Conservation (phyloP, 75 land plant species). For the Sequoiadendron giganteum region DNA sequence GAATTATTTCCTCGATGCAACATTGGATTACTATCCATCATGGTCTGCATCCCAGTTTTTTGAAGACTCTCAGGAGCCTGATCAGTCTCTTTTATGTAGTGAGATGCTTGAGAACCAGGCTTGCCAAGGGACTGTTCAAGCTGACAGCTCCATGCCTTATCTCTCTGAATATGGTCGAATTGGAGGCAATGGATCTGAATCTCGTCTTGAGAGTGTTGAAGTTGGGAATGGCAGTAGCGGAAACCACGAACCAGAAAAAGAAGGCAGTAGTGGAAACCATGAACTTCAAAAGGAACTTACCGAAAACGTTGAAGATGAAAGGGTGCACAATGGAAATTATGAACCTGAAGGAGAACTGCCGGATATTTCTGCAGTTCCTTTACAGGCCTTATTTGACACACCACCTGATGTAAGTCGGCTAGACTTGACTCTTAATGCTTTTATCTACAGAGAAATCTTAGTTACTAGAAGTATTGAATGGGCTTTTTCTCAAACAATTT, state of each 20-base stretch:
- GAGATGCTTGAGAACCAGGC: conserved; percentile 31
- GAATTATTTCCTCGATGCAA: conserved; percentile 2
- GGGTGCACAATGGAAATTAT: neutral
- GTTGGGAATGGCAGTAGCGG: neutral
- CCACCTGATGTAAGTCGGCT: conserved; percentile 50
- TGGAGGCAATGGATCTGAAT: neutral
- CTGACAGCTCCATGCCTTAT: neutral
- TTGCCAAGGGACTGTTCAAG: neutral
- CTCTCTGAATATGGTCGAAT: conserved; percentile 5
- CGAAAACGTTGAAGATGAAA: neutral
- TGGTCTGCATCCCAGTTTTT: conserved; percentile 34
- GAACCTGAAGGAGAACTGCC: conserved; percentile 1
- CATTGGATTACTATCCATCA: neutral
- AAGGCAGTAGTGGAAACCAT: neutral
- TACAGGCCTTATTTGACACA: conserved; percentile 37
- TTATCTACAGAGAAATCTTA: neutral
- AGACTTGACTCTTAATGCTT: neutral
- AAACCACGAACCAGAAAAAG: neutral
- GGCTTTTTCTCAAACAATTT: neutral
- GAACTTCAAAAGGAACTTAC: neutral
- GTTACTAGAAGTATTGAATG: neutral
- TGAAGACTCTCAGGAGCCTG: conserved; percentile 12
- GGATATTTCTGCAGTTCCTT: conserved; percentile 15
- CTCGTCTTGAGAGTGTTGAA: conserved; percentile 5
- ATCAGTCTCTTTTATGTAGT: conserved; percentile 31